These are phyloP conservation scores for Litsea cubeba DNA, from an alignment of 164 flowering plant genomes.

Conservation along the genomic window DNA sequence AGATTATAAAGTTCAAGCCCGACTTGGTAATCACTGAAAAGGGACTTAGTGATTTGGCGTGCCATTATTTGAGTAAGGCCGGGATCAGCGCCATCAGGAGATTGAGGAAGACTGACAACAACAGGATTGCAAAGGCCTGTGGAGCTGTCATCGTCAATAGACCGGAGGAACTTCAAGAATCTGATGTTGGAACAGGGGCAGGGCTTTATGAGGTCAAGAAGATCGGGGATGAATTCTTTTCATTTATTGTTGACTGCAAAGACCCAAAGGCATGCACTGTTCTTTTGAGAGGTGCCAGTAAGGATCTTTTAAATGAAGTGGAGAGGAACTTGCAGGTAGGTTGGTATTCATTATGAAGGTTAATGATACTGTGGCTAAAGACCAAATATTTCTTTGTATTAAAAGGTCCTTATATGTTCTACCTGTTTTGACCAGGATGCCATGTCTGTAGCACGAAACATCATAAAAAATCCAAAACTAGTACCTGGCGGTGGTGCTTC, in stretches of 20 bases:
- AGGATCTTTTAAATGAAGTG: slow-evolving; percentile 95
- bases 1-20: slow-evolving; percentile 84
- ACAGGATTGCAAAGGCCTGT: slow-evolving; percentile 94
- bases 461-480: slow-evolving; percentile 87
- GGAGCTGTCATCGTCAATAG: slow-evolving; percentile 91
- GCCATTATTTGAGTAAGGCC: slow-evolving; percentile 88
- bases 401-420: neutral
- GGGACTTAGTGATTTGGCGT: slow-evolving; percentile 93
- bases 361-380: neutral
- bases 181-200: slow-evolving; percentile 92
- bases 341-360: neutral
- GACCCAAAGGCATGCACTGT: slow-evolving; percentile 96
- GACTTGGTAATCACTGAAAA: slow-evolving; percentile 93
- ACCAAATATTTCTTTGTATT: neutral
- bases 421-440: slow-evolving; percentile 62
- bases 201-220: slow-evolving; percentile 94
- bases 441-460: slow-evolving; percentile 91
- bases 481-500: slow-evolving; percentile 99
- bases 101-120: slow-evolving; percentile 88
- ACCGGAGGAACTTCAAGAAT: slow-evolving; percentile 95
- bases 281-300: slow-evolving; percentile 91
- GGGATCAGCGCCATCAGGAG: slow-evolving; percentile 96
- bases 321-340: slow-evolving; percentile 93
- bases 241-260: slow-evolving; percentile 83
- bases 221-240: slow-evolving; percentile 92